Percentiles rank a stretch among this genome's conserved stretches.
Evolutionary conservation across 352 stramenopile species (phyloP).

Genomic region (Phytophthora kernoviae): DNA sequence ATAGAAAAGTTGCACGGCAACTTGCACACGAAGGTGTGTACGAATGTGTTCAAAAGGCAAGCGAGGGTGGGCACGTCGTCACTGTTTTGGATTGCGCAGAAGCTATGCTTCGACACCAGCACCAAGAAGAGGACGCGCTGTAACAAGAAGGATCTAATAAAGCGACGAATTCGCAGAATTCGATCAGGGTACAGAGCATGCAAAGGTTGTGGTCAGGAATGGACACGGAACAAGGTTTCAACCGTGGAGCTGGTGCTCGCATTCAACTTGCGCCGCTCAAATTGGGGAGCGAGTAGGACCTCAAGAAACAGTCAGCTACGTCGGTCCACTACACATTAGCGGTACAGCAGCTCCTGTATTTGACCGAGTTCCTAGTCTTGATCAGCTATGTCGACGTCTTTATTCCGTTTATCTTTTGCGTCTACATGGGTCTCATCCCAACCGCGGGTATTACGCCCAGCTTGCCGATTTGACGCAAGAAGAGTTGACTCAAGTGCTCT

Average conservation of each 20-base stretch:
- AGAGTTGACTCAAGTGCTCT: slow-evolving; percentile 15
- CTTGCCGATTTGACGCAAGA: slow-evolving; percentile 17
- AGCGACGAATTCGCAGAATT: too few relatives aligned
- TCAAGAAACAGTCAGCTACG: slow-evolving; percentile 1
- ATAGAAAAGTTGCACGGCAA: slow-evolving; percentile 8
- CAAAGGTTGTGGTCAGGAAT: neutral
- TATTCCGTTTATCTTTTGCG: slow-evolving; percentile 34
- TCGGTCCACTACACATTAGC: slow-evolving; percentile 11
- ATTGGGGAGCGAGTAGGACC: neutral
- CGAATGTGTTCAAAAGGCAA: slow-evolving; percentile 13
- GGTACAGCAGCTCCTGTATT: slow-evolving; percentile 27
- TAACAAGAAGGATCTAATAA: neutral
- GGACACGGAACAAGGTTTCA: neutral
- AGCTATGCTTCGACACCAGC: slow-evolving; percentile 9
- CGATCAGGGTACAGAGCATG: neutral
- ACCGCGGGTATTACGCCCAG: slow-evolving; percentile 28
- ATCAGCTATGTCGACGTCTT: slow-evolving; percentile 40
- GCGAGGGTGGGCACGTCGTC: neutral
- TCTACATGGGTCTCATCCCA: slow-evolving; percentile 28
- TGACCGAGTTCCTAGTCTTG: slow-evolving; percentile 36
- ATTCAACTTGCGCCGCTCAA: slow-evolving; percentile 12
- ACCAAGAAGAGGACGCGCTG: neutral
- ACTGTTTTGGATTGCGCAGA: slow-evolving; percentile 19
- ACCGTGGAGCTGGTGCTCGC: neutral
- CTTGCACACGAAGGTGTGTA: slow-evolving; percentile 14